These are phyloP conservation scores for Hansenula sp. DNA, from an alignment of 1,139 yeast species.

Conservation along the genomic window DNA sequence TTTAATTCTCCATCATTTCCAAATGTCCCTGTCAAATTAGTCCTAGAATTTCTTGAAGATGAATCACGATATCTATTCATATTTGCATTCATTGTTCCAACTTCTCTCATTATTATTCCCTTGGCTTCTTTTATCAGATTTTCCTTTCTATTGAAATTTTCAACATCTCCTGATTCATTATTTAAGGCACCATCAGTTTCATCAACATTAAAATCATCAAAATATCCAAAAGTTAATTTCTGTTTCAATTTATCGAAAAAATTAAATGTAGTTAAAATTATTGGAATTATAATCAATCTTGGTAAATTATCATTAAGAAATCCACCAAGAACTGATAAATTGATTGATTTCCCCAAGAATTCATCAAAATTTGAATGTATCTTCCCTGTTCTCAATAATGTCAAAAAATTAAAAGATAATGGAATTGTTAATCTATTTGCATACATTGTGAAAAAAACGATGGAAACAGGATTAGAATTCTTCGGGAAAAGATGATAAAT, in stretches of 20 bases:
- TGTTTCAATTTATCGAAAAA: slow-evolving; percentile 63
- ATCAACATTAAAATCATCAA: slow-evolving; percentile 54
- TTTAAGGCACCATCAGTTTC: slow-evolving; percentile 24
- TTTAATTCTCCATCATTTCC: background rate
- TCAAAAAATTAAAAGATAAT: slow-evolving; percentile 72
- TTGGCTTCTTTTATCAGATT: slow-evolving; percentile 22
- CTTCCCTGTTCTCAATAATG: slow-evolving; percentile 45
- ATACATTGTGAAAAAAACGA: slow-evolving; percentile 76
- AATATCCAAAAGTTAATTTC: slow-evolving; percentile 34
- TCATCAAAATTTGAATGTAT: slow-evolving; percentile 35
- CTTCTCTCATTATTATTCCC: slow-evolving; percentile 21
- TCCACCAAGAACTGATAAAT: slow-evolving; percentile 70
- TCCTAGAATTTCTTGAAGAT: background rate
- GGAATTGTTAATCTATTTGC: slow-evolving; percentile 83
- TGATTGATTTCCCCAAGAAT: slow-evolving; percentile 74
- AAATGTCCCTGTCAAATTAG: background rate
- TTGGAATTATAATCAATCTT: slow-evolving; percentile 65
- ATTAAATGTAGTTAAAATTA: slow-evolving; percentile 58
- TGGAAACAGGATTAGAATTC: slow-evolving; percentile 71
- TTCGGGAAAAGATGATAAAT: slow-evolving; percentile 69
- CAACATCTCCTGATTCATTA: slow-evolving; percentile 26
- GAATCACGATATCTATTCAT: background rate
- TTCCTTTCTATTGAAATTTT: slow-evolving; percentile 10
- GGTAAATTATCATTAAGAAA: slow-evolving; percentile 75
- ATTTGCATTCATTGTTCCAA: slow-evolving; percentile 5